These are phyloP conservation scores for Nemania serpens DNA, from an alignment of 2,329 filamentous ascomycete genomes.

Conservation along the genomic window DNA sequence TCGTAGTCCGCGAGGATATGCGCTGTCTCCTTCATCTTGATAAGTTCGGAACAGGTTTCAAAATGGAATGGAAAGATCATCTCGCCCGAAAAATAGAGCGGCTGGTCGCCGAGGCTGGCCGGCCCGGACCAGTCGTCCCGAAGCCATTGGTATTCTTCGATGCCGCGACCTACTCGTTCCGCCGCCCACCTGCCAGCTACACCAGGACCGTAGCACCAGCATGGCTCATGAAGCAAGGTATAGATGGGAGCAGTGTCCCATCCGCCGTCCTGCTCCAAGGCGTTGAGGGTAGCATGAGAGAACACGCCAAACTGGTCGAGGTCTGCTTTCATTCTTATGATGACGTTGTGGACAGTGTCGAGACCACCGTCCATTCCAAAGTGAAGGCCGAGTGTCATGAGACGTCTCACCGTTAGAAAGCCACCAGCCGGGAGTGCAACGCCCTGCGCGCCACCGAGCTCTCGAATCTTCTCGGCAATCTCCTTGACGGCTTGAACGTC, in stretches of 20 bases:
- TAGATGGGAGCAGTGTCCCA: conserved; percentile 85
- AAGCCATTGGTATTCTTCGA: conserved; percentile 59
- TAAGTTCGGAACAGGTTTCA: conserved; percentile 76
- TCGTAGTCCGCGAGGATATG: conserved; percentile 69
- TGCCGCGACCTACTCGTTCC: conserved; percentile 60
- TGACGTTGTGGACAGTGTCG: conserved; percentile 72
- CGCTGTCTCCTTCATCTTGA: conserved; percentile 69
- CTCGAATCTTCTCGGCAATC: conserved; percentile 67
- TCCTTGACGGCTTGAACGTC: conserved; percentile 71
- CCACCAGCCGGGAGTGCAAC: conserved; percentile 74
- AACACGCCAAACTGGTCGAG: conserved; percentile 77
- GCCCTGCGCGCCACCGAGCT: conserved; percentile 53
- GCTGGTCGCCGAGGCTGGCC: conserved; percentile 47
- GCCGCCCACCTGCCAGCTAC: conserved; percentile 76
- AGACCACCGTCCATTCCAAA: conserved; percentile 82
- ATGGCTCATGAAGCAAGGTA: conserved; percentile 82
- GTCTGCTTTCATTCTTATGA: conserved; percentile 73
- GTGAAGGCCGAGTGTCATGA: conserved; percentile 76
- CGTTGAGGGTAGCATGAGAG: conserved; percentile 70
- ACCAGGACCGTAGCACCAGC: conserved; percentile 75
- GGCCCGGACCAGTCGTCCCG: conserved; percentile 46
- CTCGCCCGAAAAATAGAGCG: conserved; percentile 84
- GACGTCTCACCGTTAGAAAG: conserved; percentile 70
- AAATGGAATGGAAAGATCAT: conserved; percentile 92
- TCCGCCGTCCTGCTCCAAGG: conserved; percentile 67